A percentile compares a stretch with the other conserved stretches of the same genome.
These are phyloP conservation scores for Chrysophaeum taylorii DNA, from an alignment of 352 stramenopile species.

Conservation along the genomic window DNA sequence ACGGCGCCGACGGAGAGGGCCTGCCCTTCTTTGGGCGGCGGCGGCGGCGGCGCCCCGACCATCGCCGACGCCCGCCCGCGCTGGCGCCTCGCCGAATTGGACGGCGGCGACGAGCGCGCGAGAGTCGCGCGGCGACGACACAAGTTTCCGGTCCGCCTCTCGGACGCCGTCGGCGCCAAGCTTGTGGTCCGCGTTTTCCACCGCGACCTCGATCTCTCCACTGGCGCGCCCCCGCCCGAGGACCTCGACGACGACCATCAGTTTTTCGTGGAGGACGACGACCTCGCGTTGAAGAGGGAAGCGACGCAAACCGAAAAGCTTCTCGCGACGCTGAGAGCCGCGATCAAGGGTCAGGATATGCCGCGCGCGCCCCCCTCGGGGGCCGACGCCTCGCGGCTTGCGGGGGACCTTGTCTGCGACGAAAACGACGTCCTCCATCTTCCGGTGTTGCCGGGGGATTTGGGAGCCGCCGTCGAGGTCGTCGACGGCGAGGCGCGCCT, in stretches of 20 bases:
- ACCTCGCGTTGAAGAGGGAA: not conserved
- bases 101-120: conserved; percentile 8
- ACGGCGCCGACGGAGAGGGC: not conserved
- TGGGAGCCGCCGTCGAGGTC: not conserved
- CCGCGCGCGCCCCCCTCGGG: conserved; percentile 36
- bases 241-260: not conserved
- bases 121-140: not conserved
- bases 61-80: not conserved
- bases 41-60: not conserved
- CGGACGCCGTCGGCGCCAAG: not conserved
- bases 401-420: conserved; percentile 54
- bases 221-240: too few relatives aligned
- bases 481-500: not conserved
- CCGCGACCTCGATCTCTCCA: not conserved
- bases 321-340: not conserved
- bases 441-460: not conserved
- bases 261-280: not conserved
- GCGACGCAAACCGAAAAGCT: too few relatives aligned
- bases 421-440: conserved; percentile 85
- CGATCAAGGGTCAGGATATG: conserved; percentile 20
- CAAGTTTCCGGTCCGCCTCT: not conserved
- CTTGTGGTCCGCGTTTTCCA: not conserved
- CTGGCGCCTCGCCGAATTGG: not conserved
- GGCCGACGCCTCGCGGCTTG: conserved; percentile 41
- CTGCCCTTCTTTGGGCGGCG: too few relatives aligned